Evolutionary conservation across 768 basidiomycete genomes (phyloP).

Genomic region (Grammothele lineata): DNA sequence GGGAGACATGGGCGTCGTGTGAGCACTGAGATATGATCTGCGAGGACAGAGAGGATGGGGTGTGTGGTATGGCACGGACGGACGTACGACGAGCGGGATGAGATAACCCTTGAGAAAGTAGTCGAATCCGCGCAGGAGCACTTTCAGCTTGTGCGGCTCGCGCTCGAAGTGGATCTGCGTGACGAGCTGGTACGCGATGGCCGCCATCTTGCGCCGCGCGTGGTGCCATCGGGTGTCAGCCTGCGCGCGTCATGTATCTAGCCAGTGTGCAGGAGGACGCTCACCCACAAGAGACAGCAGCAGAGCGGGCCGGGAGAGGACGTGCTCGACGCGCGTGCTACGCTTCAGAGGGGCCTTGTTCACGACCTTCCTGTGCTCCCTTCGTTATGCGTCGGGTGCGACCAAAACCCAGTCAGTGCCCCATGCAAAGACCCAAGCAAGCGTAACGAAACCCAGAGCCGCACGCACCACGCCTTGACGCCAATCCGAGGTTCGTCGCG

Average conservation of each 20-base stretch:
- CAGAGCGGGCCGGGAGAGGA: not conserved
- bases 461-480: not conserved
- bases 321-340: not conserved
- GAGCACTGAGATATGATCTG: no score
- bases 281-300: not conserved
- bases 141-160: not conserved
- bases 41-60: no score
- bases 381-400: no score
- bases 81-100: not conserved
- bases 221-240: no score
- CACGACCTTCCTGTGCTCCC: not conserved
- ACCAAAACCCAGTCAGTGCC: no score
- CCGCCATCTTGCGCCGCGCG: no score
- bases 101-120: constrained; percentile 1
- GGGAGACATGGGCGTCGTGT: no score
- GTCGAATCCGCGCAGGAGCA: not conserved
- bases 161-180: not conserved
- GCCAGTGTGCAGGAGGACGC: no score
- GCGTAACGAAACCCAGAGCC: no score
- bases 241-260: no score
- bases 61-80: no score
- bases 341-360: not conserved
- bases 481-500: not conserved
- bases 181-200: not conserved
- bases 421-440: no score